Conservation (phyloP, 148 eudicot genomes). For the Selenicereus undatus region DNA sequence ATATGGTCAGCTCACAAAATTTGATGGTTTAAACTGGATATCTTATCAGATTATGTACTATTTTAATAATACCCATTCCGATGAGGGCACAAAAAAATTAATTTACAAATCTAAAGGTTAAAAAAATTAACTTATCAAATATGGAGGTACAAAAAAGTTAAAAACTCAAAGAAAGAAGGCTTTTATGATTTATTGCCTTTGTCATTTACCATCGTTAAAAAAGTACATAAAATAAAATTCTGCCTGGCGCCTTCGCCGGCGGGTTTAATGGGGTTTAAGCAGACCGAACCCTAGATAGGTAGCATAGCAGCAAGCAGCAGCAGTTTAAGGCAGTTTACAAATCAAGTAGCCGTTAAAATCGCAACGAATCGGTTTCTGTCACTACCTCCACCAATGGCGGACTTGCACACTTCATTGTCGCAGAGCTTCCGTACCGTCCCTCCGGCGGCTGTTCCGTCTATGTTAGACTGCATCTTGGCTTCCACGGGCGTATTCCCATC, state of each 20-base stretch:
- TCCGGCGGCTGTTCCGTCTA: constrained; percentile 73
- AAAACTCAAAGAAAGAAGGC: too few relatives aligned
- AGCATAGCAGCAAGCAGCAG: not conserved
- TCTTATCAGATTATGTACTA: too few relatives aligned
- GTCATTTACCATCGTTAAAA: not conserved
- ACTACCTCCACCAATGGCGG: constrained; percentile 17
- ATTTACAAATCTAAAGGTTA: too few relatives aligned
- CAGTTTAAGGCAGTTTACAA: not conserved
- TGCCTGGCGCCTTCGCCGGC: not conserved
- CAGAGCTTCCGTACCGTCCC: constrained; percentile 71
- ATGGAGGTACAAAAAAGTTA: too few relatives aligned
- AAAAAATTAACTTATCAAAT: too few relatives aligned
- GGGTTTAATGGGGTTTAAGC: not conserved
- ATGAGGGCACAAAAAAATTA: too few relatives aligned
- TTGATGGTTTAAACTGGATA: too few relatives aligned
- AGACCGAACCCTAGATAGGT: not conserved
- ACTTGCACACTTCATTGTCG: constrained; percentile 19
- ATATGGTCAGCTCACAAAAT: too few relatives aligned
- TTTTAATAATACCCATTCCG: too few relatives aligned
- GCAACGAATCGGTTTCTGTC: not conserved
- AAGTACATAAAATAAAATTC: not conserved
- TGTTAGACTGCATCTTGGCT: constrained; percentile 71
- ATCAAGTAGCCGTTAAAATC: not conserved
- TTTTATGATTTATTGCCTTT: too few relatives aligned
- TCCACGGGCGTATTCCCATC: constrained; percentile 56